Conservation (phyloP, 495 filamentous ascomycete genomes). For the Astrocystis sublimbata region DNA sequence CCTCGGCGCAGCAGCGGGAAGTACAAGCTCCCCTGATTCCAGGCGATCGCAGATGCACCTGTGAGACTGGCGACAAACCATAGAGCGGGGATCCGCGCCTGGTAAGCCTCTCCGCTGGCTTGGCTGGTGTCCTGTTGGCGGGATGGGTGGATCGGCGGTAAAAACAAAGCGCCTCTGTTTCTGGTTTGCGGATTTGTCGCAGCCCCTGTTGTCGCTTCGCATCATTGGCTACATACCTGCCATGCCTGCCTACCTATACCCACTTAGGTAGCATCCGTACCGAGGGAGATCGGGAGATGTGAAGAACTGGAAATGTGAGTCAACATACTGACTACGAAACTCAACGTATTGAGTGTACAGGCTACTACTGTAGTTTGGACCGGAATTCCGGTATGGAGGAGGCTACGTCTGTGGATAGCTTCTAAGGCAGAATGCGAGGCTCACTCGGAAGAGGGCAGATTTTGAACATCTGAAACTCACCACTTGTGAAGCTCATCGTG, state of each 20-base stretch:
- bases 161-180: constrained; percentile 28
- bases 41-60: constrained; percentile 15
- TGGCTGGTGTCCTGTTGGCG: background rate
- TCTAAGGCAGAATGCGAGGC: no score
- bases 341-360: no score
- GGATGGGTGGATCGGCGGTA: constrained; percentile 10
- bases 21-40: constrained; percentile 15
- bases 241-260: no score
- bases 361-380: no score
- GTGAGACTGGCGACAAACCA: constrained; percentile 4
- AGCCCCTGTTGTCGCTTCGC: constrained; percentile 13
- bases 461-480: no score
- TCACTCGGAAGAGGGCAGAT: no score
- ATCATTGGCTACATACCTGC: background rate
- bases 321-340: no score
- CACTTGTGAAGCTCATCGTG: no score
- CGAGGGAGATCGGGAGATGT: background rate
- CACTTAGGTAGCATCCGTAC: background rate
- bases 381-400: no score
- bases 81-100: background rate
- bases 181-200: constrained; percentile 30
- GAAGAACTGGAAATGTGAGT: no score
- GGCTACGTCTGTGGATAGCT: no score
- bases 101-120: background rate
- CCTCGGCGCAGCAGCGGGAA: constrained; percentile 14